phyloP scores from a whole-genome alignment of 2,329 filamentous ascomycete genomes.

The Ceratocystis variospora region DNA sequence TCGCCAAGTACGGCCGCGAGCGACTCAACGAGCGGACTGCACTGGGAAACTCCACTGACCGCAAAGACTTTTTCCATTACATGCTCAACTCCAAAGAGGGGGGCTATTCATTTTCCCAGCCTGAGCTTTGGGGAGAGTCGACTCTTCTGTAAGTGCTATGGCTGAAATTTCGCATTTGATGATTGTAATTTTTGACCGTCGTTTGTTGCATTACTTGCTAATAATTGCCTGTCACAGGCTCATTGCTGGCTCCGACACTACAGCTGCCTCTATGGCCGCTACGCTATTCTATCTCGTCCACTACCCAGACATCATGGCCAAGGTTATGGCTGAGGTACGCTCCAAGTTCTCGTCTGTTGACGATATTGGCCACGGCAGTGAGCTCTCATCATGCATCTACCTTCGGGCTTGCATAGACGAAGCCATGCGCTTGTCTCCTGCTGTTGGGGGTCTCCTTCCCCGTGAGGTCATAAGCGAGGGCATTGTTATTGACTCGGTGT shows the following conservation, averaged over 20 bases:
- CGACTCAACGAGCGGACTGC: conserved; percentile 55
- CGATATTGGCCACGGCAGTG: conserved; percentile 40
- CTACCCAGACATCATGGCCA: conserved; percentile 34
- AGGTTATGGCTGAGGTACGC: conserved; percentile 39
- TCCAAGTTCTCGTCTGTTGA: conserved; percentile 37
- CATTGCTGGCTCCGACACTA: conserved; percentile 59
- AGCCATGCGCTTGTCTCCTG: conserved; percentile 49
- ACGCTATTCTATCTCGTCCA: conserved; percentile 50
- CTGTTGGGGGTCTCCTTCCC: conserved; percentile 45
- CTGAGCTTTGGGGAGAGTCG: conserved; percentile 57
- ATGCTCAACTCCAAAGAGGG: conserved; percentile 58
- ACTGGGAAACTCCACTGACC: conserved; percentile 46
- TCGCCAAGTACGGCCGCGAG: conserved; percentile 56
- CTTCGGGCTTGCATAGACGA: conserved; percentile 52
- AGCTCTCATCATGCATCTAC: conserved; percentile 40
- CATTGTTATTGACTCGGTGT: conserved; percentile 38
- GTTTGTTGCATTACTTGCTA: background rate
- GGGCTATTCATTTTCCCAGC: conserved; percentile 48
- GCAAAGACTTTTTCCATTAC: conserved; percentile 65
- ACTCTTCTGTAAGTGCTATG: conserved; percentile 42
- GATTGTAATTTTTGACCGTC: background rate
- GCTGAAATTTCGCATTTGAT: background rate
- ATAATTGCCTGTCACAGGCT: conserved; percentile 31
- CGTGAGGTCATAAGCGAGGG: conserved; percentile 46
- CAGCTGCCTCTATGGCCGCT: conserved; percentile 51